These are phyloP conservation scores for Myrica gale DNA, from an alignment of 306 rosid genomes.

Conservation along the genomic window DNA sequence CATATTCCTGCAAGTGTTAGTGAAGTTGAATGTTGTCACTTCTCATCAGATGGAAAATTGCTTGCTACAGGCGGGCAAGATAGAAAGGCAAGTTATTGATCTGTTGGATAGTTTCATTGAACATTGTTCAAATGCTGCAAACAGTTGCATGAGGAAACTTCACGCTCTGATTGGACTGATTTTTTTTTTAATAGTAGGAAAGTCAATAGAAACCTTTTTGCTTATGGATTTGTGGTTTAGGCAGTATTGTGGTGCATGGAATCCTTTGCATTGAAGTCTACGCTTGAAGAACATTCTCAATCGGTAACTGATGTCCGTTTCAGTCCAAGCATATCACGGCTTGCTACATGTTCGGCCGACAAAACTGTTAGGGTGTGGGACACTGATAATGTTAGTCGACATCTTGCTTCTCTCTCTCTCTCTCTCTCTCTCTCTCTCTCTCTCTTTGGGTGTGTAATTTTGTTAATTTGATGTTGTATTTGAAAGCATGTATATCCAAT, in stretches of 20 bases:
- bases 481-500: background rate
- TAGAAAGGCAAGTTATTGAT: constrained; percentile 52
- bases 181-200: constrained; percentile 5
- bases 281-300: constrained; percentile 70
- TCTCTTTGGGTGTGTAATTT: background rate
- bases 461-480: background rate
- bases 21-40: constrained; percentile 76
- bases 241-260: constrained; percentile 78
- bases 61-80: constrained; percentile 87
- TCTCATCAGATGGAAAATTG: constrained; percentile 83
- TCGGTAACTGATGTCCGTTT: constrained; percentile 77
- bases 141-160: constrained; percentile 18
- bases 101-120: constrained; percentile 19
- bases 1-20: constrained; percentile 49
- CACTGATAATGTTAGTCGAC: constrained; percentile 61
- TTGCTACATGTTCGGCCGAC: constrained; percentile 90
- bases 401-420: background rate
- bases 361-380: constrained; percentile 84
- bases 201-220: background rate
- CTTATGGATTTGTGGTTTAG: constrained; percentile 42
- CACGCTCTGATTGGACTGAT: constrained; percentile 8
- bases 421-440: constrained; percentile 23
- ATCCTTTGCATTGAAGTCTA: constrained; percentile 46
- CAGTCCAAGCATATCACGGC: constrained; percentile 53
- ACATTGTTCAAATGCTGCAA: constrained; percentile 25